These are phyloP conservation scores for Theobroma cacao DNA, from an alignment of 345 rosid species.

Conservation along the genomic window DNA sequence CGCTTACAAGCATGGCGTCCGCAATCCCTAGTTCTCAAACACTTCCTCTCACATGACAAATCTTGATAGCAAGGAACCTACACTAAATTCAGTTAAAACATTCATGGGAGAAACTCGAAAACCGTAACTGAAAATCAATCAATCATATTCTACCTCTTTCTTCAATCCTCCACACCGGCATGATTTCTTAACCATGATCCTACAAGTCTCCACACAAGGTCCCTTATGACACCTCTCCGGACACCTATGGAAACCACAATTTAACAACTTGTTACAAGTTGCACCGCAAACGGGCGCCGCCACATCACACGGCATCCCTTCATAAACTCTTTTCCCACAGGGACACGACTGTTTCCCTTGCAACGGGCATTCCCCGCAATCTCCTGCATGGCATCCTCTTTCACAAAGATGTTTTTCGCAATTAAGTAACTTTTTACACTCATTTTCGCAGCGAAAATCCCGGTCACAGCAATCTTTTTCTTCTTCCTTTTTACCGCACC, in stretches of 20 bases:
- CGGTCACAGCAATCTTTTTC: constrained; percentile 78
- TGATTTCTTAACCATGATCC: constrained; percentile 63
- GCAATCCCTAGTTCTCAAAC: constrained; percentile 76
- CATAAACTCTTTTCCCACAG: constrained; percentile 73
- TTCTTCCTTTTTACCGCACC: constrained; percentile 54
- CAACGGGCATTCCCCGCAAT: constrained; percentile 74
- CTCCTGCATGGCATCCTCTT: constrained; percentile 74
- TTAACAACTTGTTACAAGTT: constrained; percentile 74
- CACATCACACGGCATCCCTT: constrained; percentile 79
- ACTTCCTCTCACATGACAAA: constrained; percentile 82
- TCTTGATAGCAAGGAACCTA: constrained; percentile 98
- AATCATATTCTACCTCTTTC: constrained; percentile 67
- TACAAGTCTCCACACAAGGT: constrained; percentile 76
- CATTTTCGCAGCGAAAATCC: constrained; percentile 65
- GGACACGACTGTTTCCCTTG: constrained; percentile 91
- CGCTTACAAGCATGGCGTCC: constrained; percentile 92
- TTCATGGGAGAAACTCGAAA: constrained; percentile 6
- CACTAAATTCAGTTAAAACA: constrained; percentile 27
- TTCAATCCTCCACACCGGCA: constrained; percentile 74
- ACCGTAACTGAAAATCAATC: not conserved
- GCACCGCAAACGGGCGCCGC: constrained; percentile 68
- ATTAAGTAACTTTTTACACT: constrained; percentile 48
- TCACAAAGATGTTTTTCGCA: constrained; percentile 80
- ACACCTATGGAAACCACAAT: constrained; percentile 74
- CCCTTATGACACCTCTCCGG: constrained; percentile 90